Percentiles rank a stretch among this genome's conserved stretches.
Conservation (phyloP, 2,329 filamentous ascomycete species). For the Nemania abortiva region DNA sequence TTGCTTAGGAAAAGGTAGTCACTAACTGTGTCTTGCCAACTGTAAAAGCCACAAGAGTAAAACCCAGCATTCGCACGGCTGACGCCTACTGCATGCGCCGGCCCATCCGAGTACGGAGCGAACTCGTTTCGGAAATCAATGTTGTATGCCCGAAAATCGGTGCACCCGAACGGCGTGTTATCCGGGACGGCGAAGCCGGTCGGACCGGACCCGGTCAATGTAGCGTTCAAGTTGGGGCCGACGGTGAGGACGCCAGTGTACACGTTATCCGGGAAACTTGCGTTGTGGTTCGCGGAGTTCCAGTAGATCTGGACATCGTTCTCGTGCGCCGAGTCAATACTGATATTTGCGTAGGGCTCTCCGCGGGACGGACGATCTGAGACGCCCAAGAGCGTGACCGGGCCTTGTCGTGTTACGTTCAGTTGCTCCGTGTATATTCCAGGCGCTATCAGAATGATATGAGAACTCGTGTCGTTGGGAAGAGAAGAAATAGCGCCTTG, state of each 20-base stretch:
- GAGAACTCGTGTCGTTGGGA: slow-evolving; percentile 56
- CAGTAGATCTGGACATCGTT: slow-evolving; percentile 69
- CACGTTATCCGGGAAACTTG: slow-evolving; percentile 67
- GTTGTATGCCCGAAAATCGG: slow-evolving; percentile 75
- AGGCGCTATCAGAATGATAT: slow-evolving; percentile 69
- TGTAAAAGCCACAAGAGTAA: slow-evolving; percentile 74
- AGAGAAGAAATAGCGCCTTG: slow-evolving; percentile 57
- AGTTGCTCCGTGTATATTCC: slow-evolving; percentile 73
- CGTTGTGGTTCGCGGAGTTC: slow-evolving; percentile 65
- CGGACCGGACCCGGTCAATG: slow-evolving; percentile 70
- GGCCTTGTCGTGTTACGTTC: slow-evolving; percentile 72
- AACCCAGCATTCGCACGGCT: slow-evolving; percentile 75
- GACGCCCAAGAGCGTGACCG: slow-evolving; percentile 72
- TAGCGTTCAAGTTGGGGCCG: slow-evolving; percentile 72
- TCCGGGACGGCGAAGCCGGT: slow-evolving; percentile 71
- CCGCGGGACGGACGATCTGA: slow-evolving; percentile 56
- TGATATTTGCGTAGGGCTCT: slow-evolving; percentile 46
- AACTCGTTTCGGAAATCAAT: slow-evolving; percentile 74
- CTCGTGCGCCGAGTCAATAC: slow-evolving; percentile 44
- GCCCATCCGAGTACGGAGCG: slow-evolving; percentile 63
- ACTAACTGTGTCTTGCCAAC: slow-evolving; percentile 74
- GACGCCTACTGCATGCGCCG: slow-evolving; percentile 70
- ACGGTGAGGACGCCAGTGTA: slow-evolving; percentile 72
- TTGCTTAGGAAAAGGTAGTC: slow-evolving; percentile 41
- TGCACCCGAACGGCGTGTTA: slow-evolving; percentile 72